A percentile compares a stretch with the other conserved stretches of the same genome.
phyloP scores from a whole-genome alignment of 352 stramenopile genomes.

The Pythium dissotocum region DNA sequence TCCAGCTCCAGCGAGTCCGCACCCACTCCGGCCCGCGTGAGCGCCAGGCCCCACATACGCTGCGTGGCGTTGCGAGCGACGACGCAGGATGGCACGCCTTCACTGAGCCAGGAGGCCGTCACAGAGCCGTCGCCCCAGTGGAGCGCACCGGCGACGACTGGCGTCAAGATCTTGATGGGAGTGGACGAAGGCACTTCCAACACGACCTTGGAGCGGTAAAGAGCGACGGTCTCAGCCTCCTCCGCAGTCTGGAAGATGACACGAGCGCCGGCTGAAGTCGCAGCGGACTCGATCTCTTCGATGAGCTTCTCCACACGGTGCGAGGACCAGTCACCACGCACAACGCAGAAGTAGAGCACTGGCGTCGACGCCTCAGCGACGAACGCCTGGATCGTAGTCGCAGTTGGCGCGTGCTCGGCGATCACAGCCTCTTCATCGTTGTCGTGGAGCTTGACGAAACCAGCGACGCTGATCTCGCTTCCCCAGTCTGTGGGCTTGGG shows the following conservation, averaged over 20 bases:
- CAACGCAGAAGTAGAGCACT: slow-evolving; percentile 55
- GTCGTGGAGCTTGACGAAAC: slow-evolving; percentile 42
- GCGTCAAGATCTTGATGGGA: slow-evolving; percentile 40
- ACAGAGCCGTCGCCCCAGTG: slow-evolving; percentile 67
- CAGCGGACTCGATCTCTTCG: slow-evolving; percentile 45
- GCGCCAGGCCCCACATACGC: slow-evolving; percentile 56
- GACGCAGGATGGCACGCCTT: slow-evolving; percentile 52
- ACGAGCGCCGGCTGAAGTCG: slow-evolving; percentile 34
- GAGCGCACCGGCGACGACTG: slow-evolving; percentile 37
- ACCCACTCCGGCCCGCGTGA: slow-evolving; percentile 45
- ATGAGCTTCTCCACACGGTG: slow-evolving; percentile 42
- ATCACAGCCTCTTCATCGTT: slow-evolving; percentile 17
- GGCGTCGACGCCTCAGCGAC: slow-evolving; percentile 28
- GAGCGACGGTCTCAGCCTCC: slow-evolving; percentile 29
- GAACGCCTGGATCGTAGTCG: slow-evolving; percentile 29
- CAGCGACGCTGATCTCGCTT: slow-evolving; percentile 52
- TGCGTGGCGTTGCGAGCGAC: slow-evolving; percentile 40
- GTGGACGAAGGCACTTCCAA: slow-evolving; percentile 52
- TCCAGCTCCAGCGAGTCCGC: slow-evolving; percentile 43
- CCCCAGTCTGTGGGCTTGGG: slow-evolving; percentile 65
- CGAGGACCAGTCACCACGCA: slow-evolving; percentile 48
- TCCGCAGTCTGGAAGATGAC: slow-evolving; percentile 66
- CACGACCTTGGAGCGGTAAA: slow-evolving; percentile 37
- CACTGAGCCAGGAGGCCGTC: slow-evolving; percentile 45
- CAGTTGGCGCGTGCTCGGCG: slow-evolving; percentile 19